Conservation (phyloP, 345 rosid species). For the Pistacia atlantica region DNA sequence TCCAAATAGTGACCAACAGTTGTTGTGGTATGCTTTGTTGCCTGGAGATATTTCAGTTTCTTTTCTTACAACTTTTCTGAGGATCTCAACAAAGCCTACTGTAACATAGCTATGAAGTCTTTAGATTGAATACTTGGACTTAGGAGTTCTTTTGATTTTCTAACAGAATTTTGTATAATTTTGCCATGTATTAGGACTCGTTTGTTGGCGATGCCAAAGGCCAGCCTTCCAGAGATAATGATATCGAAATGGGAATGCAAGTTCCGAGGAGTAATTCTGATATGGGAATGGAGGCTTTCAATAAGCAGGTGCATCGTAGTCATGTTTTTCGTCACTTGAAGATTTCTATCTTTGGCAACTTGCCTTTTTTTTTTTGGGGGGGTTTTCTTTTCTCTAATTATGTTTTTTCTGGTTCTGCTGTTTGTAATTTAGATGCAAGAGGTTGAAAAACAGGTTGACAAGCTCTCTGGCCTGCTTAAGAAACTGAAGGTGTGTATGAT, state of each 20-base stretch:
- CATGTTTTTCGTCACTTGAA: neutral
- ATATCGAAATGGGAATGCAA: constrained; percentile 64
- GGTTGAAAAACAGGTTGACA: constrained; percentile 59
- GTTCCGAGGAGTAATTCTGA: constrained; percentile 48
- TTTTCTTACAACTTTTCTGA: neutral
- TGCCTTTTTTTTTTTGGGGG: neutral
- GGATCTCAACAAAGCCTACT: neutral
- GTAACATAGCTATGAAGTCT: neutral
- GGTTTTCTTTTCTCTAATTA: constrained; percentile 2
- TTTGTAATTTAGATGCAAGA: constrained; percentile 53
- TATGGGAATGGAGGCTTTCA: constrained; percentile 66
- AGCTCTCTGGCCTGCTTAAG: constrained; percentile 51
- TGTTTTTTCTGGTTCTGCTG: constrained; percentile 13
- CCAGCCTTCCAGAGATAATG: constrained; percentile 34
- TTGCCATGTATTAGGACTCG: constrained; percentile 45
- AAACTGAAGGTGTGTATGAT: constrained; percentile 55
- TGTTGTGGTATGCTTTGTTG: neutral
- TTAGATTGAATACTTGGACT: neutral
- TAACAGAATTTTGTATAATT: neutral
- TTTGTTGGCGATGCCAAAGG: constrained; percentile 42
- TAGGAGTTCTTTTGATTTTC: neutral
- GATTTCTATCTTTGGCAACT: neutral
- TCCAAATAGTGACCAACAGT: neutral
- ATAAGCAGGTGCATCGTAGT: constrained; percentile 50
- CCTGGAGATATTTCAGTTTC: neutral